These are phyloP conservation scores for Collybia sordida DNA, from an alignment of 768 basidiomycete genomes.

Conservation along the genomic window DNA sequence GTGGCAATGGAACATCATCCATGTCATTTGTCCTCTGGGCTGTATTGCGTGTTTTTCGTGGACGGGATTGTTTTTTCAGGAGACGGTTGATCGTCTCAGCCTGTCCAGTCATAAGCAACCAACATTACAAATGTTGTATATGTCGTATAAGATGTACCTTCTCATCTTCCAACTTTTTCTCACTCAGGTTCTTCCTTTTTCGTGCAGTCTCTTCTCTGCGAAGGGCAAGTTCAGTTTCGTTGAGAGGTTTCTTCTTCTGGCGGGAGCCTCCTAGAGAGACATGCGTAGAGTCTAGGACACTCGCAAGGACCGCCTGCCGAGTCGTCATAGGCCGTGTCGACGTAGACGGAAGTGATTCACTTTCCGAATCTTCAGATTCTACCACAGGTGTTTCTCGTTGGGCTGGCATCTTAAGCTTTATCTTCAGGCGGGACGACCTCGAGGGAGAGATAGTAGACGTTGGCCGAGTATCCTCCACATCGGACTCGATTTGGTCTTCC, in stretches of 20 bases:
- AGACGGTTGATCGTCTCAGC: conserved; percentile 88
- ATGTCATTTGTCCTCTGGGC: conserved; percentile 35
- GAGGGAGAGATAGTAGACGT: conserved; percentile 1
- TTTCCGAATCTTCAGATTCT: conserved; percentile 39
- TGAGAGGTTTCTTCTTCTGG: conserved; percentile 18
- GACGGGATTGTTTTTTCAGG: conserved; percentile 79
- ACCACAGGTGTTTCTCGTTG: conserved; percentile 19
- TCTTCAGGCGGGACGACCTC: conserved; percentile 13
- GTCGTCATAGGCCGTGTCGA: conserved; percentile 46
- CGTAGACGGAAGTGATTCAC: conserved; percentile 23
- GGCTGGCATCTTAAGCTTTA: conserved; percentile 18
- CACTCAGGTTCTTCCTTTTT: conserved; percentile 76
- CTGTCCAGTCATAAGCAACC: conserved; percentile 29
- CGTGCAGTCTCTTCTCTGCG: conserved; percentile 79
- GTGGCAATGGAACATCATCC: conserved; percentile 19
- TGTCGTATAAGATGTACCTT: conserved; percentile 68
- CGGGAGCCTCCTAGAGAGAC: conserved; percentile 48
- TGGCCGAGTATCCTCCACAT: conserved; percentile 2
- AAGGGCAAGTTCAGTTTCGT: conserved; percentile 22
- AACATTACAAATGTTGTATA: no score
- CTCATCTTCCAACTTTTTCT: conserved; percentile 85
- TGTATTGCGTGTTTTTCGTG: conserved; percentile 57
- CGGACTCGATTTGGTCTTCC: conserved; percentile 29
- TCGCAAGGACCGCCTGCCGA: conserved; percentile 70
- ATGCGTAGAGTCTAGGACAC: conserved; percentile 66